These are phyloP conservation scores for Populus hybrid DNA, from an alignment of 441 rosid species.

Conservation along the genomic window DNA sequence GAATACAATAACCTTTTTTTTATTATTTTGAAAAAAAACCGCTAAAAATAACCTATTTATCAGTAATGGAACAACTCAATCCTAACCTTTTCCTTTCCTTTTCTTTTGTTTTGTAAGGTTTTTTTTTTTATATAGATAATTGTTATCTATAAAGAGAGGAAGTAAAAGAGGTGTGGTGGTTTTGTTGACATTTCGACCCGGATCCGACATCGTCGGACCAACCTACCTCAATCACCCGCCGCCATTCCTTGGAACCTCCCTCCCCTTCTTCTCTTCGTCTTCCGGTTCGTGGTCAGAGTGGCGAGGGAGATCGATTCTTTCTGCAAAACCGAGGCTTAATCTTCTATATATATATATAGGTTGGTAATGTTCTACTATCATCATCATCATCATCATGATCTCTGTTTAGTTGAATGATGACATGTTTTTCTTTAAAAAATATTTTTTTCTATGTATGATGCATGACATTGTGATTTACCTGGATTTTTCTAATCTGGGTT, in stretches of 20 bases:
- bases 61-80: not conserved
- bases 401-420: not conserved
- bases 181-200: slow-evolving; percentile 5
- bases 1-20: not conserved
- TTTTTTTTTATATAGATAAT: not conserved
- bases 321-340: not conserved
- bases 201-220: slow-evolving; percentile 28
- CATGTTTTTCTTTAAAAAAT: not conserved
- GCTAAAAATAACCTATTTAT: not conserved
- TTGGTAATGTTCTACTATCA: not conserved
- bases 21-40: not conserved
- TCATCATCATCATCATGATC: not conserved
- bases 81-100: not conserved
- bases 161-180: not conserved
- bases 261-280: not conserved
- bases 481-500: slow-evolving; percentile 3
- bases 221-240: not conserved
- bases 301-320: slow-evolving; percentile 9
- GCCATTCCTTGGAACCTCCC: not conserved
- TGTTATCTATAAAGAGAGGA: not conserved
- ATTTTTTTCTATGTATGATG: not conserved
- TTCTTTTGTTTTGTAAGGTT: no score
- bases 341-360: not conserved
- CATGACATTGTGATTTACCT: not conserved
- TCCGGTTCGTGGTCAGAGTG: not conserved